Evolutionary conservation across 2,329 filamentous ascomycete genomes (phyloP), one percentile per base, ranked within the genome.

Genomic region (Penicillium sp.): DNA sequence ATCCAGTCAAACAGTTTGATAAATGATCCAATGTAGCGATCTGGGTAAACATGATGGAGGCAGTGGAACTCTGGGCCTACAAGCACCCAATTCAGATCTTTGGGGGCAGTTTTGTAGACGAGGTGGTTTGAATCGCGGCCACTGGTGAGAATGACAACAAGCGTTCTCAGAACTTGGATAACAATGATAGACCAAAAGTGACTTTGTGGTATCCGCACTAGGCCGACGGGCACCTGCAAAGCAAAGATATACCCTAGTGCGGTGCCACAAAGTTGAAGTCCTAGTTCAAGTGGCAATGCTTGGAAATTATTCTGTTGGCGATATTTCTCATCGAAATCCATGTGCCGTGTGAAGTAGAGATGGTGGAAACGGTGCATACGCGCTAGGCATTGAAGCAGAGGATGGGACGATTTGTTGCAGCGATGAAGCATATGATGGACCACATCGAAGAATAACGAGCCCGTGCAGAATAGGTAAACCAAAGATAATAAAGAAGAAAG

Each of bases 1-100:
- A 61, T 28, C 61, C 61, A 63, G 54, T 63, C 61, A 12, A 63
- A 63, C 4, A 61, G 8, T 36, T 61, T 62, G 26, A 62, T 46
- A 33, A 62, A 55, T 2, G 61, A 63, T 10, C 61, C 43, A 42
- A 63, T 59, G 31, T 63, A 63, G 4, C 51, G 55, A 16, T 63
- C 60, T 4, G 61, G 61, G 17, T 63, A 35, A 11, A 61, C 49
- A 28, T 63, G 61, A 14, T 63, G 61, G 0, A 63, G 49, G 4
- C 58, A 53, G 54, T 63, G 61, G 43, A 53, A 63, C 25, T 63
- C 44, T 7, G 61, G 61, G 2, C 61, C 61, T 4, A 60, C 61
- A 36, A 63, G 56, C 1, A 62, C 41, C 53, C 60, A 62, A 19
- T 45, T 44, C 2, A 47, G 44, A 41, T 63, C 61, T 45, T 63